Percentiles rank a stretch among this genome's conserved stretches.
Evolutionary conservation across 2,329 filamentous ascomycete genomes (phyloP).

Genomic region (Pseudogymnoascus sp.): DNA sequence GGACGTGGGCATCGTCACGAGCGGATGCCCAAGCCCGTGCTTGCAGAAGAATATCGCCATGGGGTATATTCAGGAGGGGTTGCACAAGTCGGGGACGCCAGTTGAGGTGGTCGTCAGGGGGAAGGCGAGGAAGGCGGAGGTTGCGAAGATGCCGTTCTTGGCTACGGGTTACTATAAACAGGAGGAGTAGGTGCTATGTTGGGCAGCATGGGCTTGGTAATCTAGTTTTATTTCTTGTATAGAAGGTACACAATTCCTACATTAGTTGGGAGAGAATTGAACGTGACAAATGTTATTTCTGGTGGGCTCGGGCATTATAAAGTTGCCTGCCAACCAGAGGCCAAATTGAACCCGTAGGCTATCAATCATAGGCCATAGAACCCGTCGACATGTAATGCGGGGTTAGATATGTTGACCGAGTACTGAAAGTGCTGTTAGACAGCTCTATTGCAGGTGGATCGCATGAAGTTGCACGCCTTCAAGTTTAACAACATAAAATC

Average conservation of each 20-base stretch:
- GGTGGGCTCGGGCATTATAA: background rate
- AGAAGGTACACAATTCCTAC: background rate
- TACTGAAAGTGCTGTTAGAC: background rate
- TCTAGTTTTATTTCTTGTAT: slow-evolving; percentile 1
- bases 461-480: background rate
- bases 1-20: slow-evolving; percentile 74
- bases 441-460: background rate
- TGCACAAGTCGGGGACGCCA: slow-evolving; percentile 63
- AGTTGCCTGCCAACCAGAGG: background rate
- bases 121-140: slow-evolving; percentile 56
- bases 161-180: slow-evolving; percentile 54
- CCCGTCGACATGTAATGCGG: background rate
- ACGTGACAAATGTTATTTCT: background rate
- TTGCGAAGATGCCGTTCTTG: slow-evolving; percentile 67
- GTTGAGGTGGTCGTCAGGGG: slow-evolving; percentile 58
- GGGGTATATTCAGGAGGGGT: slow-evolving; percentile 65
- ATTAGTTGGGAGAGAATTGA: background rate
- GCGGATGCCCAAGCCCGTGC: slow-evolving; percentile 81
- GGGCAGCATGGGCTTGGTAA: slow-evolving; percentile 7
- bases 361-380: background rate
- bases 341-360: background rate
- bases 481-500: background rate
- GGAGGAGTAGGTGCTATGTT: background rate
- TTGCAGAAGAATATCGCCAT: slow-evolving; percentile 90
- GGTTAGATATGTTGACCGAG: background rate